Evolutionary conservation across 2,329 filamentous ascomycete genomes (phyloP), one percentile per base, ranked within the genome.

Genomic region (Septoria linicola): DNA sequence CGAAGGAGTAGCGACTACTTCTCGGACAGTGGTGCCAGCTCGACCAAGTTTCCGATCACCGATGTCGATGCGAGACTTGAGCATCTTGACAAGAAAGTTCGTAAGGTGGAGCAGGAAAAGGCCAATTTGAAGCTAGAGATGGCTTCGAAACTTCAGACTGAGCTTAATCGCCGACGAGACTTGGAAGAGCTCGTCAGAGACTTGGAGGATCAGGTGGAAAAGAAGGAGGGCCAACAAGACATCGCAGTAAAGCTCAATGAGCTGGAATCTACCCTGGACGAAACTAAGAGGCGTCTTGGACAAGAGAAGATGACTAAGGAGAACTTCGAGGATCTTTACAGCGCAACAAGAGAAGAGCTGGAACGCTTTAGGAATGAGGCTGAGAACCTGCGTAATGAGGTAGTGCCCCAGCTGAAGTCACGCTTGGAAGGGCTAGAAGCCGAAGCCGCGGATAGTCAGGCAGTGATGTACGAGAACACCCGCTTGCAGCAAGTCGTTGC

Each of bases 1-100:
- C 86, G 87, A 68, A 82, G 92, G 54, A 95, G 89, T 8, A 97
- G 93, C 72, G 93, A 99, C 72, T 97, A 99, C 73, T 99, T 93
- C 69, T 99, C 93, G 2, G 93, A 99, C 69, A 96, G 91, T 4
- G 93, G 93, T 25, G 86, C 89, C 51, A 92, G 89, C 69, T 92
- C 89, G 1, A 80, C 88, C 46, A 87, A 89, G 64, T 86, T 85
- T 64, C 84, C 86, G 1, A 74, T 80, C 55, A 85, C 88, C 40
- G 76, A 80, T 53, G 73, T 71, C 11, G 77, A 80, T 39, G 72
- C 71, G 25, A 81, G 78, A 60, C 62, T 78, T 3, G 82, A 85
- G 63, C 89, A 96, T 68, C 75, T 96, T 27, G 89, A 95, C 54
- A 88, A 84, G 68, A 78, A 93, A 39, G 87, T 91, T 62, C 81